These are phyloP conservation scores for Globisporangium spiculum DNA, from an alignment of 352 stramenopile genomes.

Conservation along the genomic window DNA sequence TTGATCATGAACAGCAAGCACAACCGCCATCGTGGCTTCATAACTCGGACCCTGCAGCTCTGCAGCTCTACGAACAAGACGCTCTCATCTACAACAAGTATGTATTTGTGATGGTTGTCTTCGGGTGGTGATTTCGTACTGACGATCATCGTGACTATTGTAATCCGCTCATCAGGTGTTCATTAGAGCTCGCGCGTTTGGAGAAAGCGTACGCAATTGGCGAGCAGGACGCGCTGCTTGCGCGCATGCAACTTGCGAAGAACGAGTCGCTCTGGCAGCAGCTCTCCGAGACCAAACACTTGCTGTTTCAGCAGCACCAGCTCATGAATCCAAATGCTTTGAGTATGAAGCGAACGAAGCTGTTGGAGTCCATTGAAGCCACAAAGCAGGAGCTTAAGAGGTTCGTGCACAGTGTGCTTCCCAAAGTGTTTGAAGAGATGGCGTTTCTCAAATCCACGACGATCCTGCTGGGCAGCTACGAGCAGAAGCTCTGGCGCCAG, in stretches of 20 bases:
- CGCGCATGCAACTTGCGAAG: conserved; percentile 29
- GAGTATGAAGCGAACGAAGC: conserved; percentile 5
- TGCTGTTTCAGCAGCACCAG: conserved; percentile 34
- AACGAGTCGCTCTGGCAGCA: conserved; percentile 22
- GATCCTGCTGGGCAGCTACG: conserved; percentile 40
- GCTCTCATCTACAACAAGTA: conserved; percentile 43
- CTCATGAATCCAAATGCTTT: conserved; percentile 31
- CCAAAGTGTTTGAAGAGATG: conserved; percentile 26
- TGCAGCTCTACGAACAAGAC: conserved; percentile 38
- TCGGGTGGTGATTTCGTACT: background rate
- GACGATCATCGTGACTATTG: background rate
- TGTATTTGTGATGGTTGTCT: background rate
- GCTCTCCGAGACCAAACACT: conserved; percentile 17
- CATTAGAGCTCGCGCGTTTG: conserved; percentile 32
- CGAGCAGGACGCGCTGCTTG: conserved; percentile 31
- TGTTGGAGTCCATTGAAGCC: conserved; percentile 18
- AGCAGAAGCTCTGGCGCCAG: conserved; percentile 46
- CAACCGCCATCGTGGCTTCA: conserved; percentile 28
- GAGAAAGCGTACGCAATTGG: conserved; percentile 32
- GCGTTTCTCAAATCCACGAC: conserved; percentile 38
- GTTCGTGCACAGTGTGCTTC: conserved; percentile 22
- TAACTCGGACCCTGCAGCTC: conserved; percentile 24
- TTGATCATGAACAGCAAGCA: background rate
- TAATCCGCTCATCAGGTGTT: conserved; percentile 27
- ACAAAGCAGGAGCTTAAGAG: conserved; percentile 26